Evolutionary conservation across 2,329 filamentous ascomycete genomes (phyloP).

Genomic region (Alternaria sp.): DNA sequence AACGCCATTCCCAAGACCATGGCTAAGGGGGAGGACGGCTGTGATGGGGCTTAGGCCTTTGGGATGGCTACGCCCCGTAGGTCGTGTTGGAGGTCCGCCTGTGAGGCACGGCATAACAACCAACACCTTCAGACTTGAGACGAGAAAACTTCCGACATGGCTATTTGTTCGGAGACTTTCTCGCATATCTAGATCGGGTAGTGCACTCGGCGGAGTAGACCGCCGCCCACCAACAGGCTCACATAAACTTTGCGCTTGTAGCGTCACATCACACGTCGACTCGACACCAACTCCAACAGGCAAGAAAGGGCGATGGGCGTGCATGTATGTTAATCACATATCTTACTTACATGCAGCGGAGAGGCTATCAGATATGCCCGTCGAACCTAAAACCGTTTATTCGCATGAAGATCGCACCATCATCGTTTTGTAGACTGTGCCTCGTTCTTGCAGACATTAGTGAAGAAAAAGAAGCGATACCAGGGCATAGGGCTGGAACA

Average conservation of each 20-base stretch:
- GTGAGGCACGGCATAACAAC: background rate
- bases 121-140: background rate
- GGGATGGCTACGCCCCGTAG: background rate
- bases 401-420: slow-evolving; percentile 1
- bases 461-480: background rate
- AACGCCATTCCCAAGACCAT: slow-evolving; percentile 1
- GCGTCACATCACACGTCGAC: background rate
- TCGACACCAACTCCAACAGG: background rate
- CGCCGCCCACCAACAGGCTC: background rate
- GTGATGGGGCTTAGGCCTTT: background rate
- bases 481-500: background rate
- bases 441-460: background rate
- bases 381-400: background rate
- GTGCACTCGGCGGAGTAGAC: background rate
- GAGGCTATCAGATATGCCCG: background rate
- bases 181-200: background rate
- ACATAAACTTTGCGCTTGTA: background rate
- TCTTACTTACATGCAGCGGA: background rate
- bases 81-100: background rate
- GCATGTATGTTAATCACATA: background rate
- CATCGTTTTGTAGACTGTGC: background rate
- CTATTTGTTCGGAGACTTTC: slow-evolving; percentile 1
- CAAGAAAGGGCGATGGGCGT: background rate
- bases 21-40: background rate
- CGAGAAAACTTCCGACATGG: background rate